Evolutionary conservation across 1,139 yeast genomes (phyloP).

Genomic region (Blastobotrys raffinosifermentans): DNA sequence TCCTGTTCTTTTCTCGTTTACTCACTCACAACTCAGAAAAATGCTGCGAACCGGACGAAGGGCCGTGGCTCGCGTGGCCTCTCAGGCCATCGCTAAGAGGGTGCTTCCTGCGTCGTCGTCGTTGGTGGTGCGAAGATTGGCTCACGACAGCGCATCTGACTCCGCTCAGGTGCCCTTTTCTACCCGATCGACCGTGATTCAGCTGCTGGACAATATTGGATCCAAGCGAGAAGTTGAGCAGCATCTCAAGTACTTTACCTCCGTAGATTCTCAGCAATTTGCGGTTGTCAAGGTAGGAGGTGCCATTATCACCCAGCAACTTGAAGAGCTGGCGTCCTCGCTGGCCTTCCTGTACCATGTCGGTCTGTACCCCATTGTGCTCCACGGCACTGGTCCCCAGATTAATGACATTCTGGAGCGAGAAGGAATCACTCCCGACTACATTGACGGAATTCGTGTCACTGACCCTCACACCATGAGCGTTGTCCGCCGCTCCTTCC

Average conservation of each 20-base stretch:
- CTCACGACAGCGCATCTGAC: no score
- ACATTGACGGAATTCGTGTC: slow-evolving; percentile 93
- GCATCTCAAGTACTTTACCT: slow-evolving; percentile 90
- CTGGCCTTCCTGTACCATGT: slow-evolving; percentile 94
- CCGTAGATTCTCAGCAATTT: slow-evolving; percentile 87
- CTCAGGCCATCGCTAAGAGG: no score
- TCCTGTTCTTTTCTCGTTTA: no score
- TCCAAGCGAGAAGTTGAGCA: slow-evolving; percentile 97
- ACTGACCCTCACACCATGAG: slow-evolving; percentile 94
- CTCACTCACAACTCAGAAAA: no score
- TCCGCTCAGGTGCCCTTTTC: no score
- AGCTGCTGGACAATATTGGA: slow-evolving; percentile 88
- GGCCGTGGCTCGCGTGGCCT: no score
- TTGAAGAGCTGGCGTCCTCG: slow-evolving; percentile 90
- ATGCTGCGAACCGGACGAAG: no score
- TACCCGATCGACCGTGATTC: slow-evolving; percentile 92
- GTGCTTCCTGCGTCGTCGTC: no score
- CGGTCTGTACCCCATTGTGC: slow-evolving; percentile 91
- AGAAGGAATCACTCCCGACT: slow-evolving; percentile 94
- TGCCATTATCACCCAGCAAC: slow-evolving; percentile 92
- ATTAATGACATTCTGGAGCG: slow-evolving; percentile 88
- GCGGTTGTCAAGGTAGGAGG: slow-evolving; percentile 99
- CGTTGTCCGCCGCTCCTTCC: slow-evolving; percentile 89
- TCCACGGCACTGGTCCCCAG: slow-evolving; percentile 99
- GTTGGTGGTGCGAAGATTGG: no score